Percentiles rank a stretch among this genome's conserved stretches.
Conservation (phyloP, 306 rosid species). For the Citrullus amarus region DNA sequence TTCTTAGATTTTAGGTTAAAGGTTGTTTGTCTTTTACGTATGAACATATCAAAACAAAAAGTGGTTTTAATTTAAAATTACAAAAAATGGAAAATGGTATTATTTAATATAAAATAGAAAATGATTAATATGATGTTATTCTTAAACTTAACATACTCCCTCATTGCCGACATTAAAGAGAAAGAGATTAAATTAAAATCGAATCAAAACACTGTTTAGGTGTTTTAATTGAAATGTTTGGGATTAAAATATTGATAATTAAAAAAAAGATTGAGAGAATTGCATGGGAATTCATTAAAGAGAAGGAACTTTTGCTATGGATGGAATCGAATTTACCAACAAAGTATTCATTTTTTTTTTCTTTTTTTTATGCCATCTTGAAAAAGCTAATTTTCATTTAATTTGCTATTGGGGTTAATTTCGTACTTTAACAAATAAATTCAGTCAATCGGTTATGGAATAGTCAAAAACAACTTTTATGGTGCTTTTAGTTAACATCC, state of each 20-base stretch:
- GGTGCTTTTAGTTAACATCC: background rate
- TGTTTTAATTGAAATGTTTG: background rate
- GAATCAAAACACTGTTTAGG: background rate
- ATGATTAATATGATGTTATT: background rate
- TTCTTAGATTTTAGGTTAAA: background rate
- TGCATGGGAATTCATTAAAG: background rate
- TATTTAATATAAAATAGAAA: background rate
- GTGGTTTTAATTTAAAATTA: background rate
- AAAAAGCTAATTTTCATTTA: too few relatives aligned
- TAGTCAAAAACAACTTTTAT: background rate
- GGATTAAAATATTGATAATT: background rate
- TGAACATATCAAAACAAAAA: background rate
- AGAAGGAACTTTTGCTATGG: background rate
- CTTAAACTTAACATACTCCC: background rate
- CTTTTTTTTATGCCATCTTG: too few relatives aligned
- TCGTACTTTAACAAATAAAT: background rate
- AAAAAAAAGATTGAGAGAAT: background rate
- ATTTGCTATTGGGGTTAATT: background rate
- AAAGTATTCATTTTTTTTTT: background rate
- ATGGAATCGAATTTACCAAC: background rate
- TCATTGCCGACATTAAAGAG: conserved; percentile 2
- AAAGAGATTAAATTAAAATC: background rate
- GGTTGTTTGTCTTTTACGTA: conserved; percentile 1
- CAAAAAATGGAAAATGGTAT: background rate
- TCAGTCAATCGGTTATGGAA: background rate